These are phyloP conservation scores for Diaporthe australafricana DNA, from an alignment of 2,329 filamentous ascomycete species.

Conservation along the genomic window DNA sequence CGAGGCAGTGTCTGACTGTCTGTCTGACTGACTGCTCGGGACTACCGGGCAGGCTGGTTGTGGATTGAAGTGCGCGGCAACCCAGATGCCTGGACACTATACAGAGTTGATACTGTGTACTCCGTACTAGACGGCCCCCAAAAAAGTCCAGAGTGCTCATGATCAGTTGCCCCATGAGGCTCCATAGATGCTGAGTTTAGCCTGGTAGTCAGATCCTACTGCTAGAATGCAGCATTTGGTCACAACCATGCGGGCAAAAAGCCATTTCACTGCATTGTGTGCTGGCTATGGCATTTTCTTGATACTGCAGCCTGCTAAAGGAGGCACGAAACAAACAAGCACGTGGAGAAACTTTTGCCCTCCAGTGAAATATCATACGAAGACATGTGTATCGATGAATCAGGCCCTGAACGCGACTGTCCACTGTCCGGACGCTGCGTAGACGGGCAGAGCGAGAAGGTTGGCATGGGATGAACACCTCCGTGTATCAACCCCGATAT, in stretches of 20 bases:
- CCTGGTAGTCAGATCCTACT: conserved; percentile 2
- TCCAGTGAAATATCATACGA: too few species aligned
- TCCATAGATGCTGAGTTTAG: conserved; percentile 1
- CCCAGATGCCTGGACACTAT: background rate
- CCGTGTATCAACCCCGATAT: background rate
- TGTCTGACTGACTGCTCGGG: background rate
- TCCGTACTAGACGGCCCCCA: background rate
- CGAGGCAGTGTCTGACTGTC: conserved; percentile 15
- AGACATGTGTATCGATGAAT: background rate
- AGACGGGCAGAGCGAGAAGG: background rate
- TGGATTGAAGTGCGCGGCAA: background rate
- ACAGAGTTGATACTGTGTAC: background rate
- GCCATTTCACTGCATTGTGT: background rate
- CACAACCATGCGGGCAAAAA: background rate
- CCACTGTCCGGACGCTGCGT: background rate
- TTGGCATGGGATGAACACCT: background rate
- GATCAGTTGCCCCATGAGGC: background rate
- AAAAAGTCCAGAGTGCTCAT: background rate
- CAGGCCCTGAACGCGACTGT: background rate
- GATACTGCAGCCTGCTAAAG: background rate
- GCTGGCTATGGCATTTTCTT: background rate
- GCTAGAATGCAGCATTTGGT: background rate
- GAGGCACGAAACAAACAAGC: background rate
- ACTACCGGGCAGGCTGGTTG: background rate
- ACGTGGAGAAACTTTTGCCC: too few species aligned